phyloP scores from a whole-genome alignment of 176 grass and related monocot species.

The Phragmites australis region DNA sequence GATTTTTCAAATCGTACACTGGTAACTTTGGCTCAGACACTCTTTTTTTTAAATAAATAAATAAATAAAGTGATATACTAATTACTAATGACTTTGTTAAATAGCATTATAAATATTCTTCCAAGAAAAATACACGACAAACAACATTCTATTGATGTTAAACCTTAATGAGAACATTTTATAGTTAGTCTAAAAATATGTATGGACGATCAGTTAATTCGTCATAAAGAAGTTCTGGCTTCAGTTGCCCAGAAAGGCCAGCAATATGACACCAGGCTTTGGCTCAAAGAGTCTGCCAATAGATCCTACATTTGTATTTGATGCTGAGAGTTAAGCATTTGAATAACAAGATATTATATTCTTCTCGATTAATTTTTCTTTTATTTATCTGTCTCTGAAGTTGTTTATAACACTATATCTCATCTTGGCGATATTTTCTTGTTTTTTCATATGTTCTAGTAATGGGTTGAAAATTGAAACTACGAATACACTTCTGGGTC shows the following conservation, averaged over 20 bases:
- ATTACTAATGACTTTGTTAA: background rate
- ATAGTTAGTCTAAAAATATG: background rate
- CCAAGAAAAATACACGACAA: background rate
- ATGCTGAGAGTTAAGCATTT: background rate
- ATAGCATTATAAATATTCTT: background rate
- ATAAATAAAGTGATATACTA: background rate
- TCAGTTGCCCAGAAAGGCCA: background rate
- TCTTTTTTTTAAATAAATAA: background rate
- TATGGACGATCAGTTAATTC: background rate
- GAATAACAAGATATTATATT: constrained; percentile 9
- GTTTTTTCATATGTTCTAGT: background rate
- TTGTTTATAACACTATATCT: constrained; percentile 11
- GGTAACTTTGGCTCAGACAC: constrained; percentile 16
- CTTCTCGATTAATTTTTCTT: background rate
- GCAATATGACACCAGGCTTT: background rate
- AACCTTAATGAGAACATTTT: background rate
- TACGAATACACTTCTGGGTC: background rate
- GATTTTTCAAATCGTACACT: background rate
- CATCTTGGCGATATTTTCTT: background rate
- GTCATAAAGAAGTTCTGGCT: background rate
- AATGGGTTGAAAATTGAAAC: too few relatives aligned
- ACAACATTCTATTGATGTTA: constrained; percentile 6
- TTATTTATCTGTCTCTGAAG: background rate
- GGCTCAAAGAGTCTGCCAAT: constrained; percentile 23
- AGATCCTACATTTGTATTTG: background rate